These are phyloP conservation scores for Nothophytophthora sp. DNA, from an alignment of 352 stramenopile genomes.

Conservation along the genomic window DNA sequence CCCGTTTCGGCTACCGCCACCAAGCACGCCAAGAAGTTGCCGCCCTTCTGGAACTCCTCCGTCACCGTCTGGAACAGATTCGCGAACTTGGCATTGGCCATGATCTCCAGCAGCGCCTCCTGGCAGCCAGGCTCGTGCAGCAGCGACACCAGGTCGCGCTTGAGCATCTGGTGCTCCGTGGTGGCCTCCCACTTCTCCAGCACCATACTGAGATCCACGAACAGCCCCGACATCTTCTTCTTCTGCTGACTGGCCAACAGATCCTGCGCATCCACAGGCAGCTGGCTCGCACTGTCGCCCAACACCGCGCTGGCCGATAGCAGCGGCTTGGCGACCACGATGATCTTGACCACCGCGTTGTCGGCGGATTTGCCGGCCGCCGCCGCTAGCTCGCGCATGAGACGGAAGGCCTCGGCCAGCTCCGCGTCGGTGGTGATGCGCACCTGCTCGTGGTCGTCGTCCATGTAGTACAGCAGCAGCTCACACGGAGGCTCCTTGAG, in stretches of 20 bases:
- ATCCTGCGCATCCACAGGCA: constrained; percentile 37
- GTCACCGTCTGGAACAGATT: constrained; percentile 65
- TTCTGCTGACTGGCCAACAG: constrained; percentile 60
- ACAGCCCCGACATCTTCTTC: constrained; percentile 67
- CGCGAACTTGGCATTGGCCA: constrained; percentile 67
- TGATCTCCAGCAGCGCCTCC: constrained; percentile 73
- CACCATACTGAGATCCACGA: constrained; percentile 76
- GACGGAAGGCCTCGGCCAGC: constrained; percentile 72
- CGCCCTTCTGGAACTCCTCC: constrained; percentile 57
- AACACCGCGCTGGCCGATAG: constrained; percentile 11
- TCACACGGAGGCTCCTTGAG: constrained; percentile 30
- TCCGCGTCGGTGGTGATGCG: constrained; percentile 83
- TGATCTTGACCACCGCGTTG: constrained; percentile 71
- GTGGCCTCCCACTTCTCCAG: constrained; percentile 71
- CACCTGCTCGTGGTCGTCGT: constrained; percentile 84
- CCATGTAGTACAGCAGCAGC: constrained; percentile 80
- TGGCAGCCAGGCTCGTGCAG: constrained; percentile 78
- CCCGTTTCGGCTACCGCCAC: constrained; percentile 45
- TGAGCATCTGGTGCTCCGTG: constrained; percentile 57
- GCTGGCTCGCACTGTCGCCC: constrained; percentile 24
- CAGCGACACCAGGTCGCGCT: constrained; percentile 72
- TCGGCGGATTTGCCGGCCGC: constrained; percentile 36
- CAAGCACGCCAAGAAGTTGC: constrained; percentile 55
- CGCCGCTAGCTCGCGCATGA: constrained; percentile 71
- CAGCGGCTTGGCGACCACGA: constrained; percentile 41